Evolutionary conservation across 2,329 filamentous ascomycete species (phyloP).

Genomic region (Calonectria fujianensis): DNA sequence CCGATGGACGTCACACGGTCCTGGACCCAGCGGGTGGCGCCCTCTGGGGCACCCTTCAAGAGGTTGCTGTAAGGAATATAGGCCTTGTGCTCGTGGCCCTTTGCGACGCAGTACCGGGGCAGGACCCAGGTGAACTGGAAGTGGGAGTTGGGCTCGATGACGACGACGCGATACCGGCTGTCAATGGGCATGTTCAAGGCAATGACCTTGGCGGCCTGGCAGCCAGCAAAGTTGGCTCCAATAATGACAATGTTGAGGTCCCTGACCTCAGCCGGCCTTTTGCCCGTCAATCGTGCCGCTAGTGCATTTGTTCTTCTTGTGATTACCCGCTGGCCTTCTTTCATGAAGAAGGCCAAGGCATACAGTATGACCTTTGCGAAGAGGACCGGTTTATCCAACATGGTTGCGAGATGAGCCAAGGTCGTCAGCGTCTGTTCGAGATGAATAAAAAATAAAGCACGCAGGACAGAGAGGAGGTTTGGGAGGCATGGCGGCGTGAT

Average conservation of each 20-base stretch:
- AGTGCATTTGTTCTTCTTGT: conserved; percentile 41
- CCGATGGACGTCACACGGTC: conserved; percentile 64
- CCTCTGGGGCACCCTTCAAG: conserved; percentile 59
- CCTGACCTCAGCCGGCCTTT: conserved; percentile 44
- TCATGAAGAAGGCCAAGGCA: conserved; percentile 50
- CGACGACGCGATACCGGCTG: conserved; percentile 69
- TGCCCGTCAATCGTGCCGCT: conserved; percentile 27
- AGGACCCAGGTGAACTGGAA: conserved; percentile 78
- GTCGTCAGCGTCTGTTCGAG: background rate
- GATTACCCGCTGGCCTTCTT: conserved; percentile 47
- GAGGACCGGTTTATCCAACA: conserved; percentile 57
- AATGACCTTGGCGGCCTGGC: conserved; percentile 68
- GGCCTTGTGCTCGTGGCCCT: conserved; percentile 73
- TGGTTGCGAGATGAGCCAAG: conserved; percentile 33
- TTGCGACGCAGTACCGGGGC: conserved; percentile 74
- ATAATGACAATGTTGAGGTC: conserved; percentile 72
- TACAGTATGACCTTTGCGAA: conserved; percentile 56
- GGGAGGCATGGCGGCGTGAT: background rate
- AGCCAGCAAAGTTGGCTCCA: conserved; percentile 76
- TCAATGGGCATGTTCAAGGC: conserved; percentile 68
- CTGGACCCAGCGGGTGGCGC: conserved; percentile 63
- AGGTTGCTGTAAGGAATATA: conserved; percentile 75
- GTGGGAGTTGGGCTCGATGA: conserved; percentile 76
- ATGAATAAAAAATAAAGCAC: too few species aligned
- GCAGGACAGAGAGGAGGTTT: too few species aligned